phyloP scores from a whole-genome alignment of 2,329 filamentous ascomycete genomes.

The Nemania serpens region DNA sequence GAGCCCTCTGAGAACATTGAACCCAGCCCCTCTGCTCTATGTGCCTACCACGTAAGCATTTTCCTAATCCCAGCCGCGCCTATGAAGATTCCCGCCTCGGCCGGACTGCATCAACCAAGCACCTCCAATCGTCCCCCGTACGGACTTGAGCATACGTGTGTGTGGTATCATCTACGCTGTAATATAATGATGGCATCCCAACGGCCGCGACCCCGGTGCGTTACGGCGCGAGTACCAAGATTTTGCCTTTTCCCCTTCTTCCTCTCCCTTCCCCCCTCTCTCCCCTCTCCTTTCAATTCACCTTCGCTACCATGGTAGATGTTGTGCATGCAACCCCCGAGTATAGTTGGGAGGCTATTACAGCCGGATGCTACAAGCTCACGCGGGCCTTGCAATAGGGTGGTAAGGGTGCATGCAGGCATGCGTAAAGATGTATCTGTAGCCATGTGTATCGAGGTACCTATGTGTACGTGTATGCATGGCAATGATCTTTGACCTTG shows the following conservation, averaged over 20 bases:
- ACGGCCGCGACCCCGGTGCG: background rate
- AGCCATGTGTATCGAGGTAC: too few relatives aligned
- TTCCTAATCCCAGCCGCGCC: too few relatives aligned
- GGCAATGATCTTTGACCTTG: background rate
- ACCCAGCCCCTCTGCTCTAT: too few relatives aligned
- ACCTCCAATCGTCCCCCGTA: conserved; percentile 9
- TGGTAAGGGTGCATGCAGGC: background rate
- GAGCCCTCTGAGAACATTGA: too few relatives aligned
- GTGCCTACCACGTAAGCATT: too few relatives aligned
- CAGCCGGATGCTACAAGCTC: conserved; percentile 4
- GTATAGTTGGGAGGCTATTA: background rate
- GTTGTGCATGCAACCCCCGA: conserved; percentile 8
- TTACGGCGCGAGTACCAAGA: background rate
- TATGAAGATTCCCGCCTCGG: too few relatives aligned
- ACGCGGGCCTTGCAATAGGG: background rate
- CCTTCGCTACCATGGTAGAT: conserved; percentile 4
- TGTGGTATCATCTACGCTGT: background rate
- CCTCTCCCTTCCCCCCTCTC: background rate
- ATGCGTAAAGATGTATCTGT: too few relatives aligned
- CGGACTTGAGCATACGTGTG: conserved; percentile 13
- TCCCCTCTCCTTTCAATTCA: background rate
- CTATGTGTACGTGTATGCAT: background rate
- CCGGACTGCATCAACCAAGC: too few relatives aligned
- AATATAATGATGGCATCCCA: background rate
- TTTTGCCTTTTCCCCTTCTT: background rate